phyloP scores from a whole-genome alignment of 306 rosid species.

The Quercus suber region DNA sequence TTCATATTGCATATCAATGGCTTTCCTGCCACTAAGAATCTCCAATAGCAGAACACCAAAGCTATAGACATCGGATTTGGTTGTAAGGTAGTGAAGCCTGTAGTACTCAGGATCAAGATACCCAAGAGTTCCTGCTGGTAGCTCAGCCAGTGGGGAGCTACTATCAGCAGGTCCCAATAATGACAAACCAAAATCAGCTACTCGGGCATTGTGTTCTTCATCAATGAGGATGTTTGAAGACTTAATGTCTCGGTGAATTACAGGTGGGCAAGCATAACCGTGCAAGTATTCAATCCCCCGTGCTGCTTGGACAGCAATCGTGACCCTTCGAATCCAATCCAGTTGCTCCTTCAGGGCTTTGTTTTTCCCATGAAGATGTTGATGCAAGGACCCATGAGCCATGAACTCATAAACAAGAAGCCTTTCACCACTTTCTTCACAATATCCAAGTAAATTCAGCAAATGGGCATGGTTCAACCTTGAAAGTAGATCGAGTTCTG shows the following conservation, averaged over 20 bases:
- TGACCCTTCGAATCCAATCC: slow-evolving; percentile 88
- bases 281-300: slow-evolving; percentile 88
- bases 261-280: slow-evolving; percentile 88
- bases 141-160: slow-evolving; percentile 80
- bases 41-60: slow-evolving; percentile 87
- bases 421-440: slow-evolving; percentile 87
- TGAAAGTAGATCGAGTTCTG: slow-evolving; percentile 81
- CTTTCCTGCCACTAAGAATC: slow-evolving; percentile 89
- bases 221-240: slow-evolving; percentile 96
- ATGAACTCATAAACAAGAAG: slow-evolving; percentile 92
- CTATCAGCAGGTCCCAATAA: slow-evolving; percentile 82
- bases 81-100: slow-evolving; percentile 93
- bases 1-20: slow-evolving; percentile 90
- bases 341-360: slow-evolving; percentile 63
- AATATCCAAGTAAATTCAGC: slow-evolving; percentile 82
- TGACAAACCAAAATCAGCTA: slow-evolving; percentile 90
- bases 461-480: slow-evolving; percentile 86
- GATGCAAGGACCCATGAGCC: slow-evolving; percentile 90
- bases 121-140: slow-evolving; percentile 95
- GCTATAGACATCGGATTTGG: slow-evolving; percentile 94
- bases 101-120: slow-evolving; percentile 98
- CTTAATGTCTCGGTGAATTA: slow-evolving; percentile 85
- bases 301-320: slow-evolving; percentile 93
- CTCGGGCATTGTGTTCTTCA: slow-evolving; percentile 95
- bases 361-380: slow-evolving; percentile 77